Conservation (phyloP, 768 basidiomycete genomes). For the Termitomyces heimii region DNA sequence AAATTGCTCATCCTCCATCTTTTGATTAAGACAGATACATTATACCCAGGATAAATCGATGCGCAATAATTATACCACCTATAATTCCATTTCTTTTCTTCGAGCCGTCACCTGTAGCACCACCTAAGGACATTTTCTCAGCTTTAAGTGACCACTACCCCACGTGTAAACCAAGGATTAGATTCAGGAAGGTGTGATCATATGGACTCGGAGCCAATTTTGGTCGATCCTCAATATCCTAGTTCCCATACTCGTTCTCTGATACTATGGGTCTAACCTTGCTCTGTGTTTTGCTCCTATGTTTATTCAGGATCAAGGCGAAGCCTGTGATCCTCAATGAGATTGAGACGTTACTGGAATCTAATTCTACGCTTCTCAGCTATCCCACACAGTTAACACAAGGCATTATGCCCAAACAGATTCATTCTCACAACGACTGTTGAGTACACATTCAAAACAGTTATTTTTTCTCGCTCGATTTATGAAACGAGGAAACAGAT, state of each 20-base stretch:
- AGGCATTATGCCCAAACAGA: slow-evolving; percentile 37
- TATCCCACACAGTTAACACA: slow-evolving; percentile 46
- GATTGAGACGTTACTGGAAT: slow-evolving; percentile 19
- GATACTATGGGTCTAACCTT: slow-evolving; percentile 5
- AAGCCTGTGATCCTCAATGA: slow-evolving; percentile 10
- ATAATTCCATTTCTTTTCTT: neutral
- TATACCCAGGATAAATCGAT: slow-evolving; percentile 4
- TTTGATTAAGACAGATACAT: neutral
- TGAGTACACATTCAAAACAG: slow-evolving; percentile 8
- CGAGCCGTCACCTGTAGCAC: neutral
- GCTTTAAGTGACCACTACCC: neutral
- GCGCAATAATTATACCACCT: neutral
- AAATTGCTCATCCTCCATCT: neutral
- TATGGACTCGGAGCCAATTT: neutral
- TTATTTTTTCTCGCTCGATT: neutral
- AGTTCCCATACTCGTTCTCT: neutral
- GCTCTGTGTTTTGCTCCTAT: neutral
- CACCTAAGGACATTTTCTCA: neutral
- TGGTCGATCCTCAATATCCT: neutral
- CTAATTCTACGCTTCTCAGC: slow-evolving; percentile 31
- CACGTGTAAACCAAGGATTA: neutral
- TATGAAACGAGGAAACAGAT: slow-evolving; percentile 23
- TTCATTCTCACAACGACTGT: slow-evolving; percentile 58
- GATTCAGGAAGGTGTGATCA: neutral
- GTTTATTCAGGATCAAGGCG: slow-evolving; percentile 1